Evolutionary conservation across 2,329 filamentous ascomycete genomes (phyloP), one percentile per base, ranked within the genome.

Genomic region (Dactylellina cionopaga): DNA sequence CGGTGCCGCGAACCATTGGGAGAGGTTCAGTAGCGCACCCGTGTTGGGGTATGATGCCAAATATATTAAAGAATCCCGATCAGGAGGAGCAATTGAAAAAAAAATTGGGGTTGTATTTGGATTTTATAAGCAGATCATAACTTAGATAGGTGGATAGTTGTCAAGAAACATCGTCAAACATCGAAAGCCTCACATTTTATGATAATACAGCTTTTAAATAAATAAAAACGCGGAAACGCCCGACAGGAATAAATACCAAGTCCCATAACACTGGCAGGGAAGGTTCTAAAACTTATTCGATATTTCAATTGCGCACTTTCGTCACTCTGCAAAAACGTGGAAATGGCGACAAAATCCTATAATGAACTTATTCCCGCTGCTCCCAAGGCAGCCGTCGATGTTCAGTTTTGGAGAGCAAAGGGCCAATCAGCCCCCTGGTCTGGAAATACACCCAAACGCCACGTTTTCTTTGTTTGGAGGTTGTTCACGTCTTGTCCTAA

Each of bases 331-430:
- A 10, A 64, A 58, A 71, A 63, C 58, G 58, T 64, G 66, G 66
- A 71, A 54, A 63, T 64, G 66, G 58, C 66, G 66, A 64, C 66
- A 43, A 56, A 33, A 33, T 52, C 43, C 13, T 39, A 44, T 37
- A 47, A 11, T 13, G n/a, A 68, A 22, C 31, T 44, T 35, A 25
- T 37, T 58, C 27, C 31, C 44, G 35, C 46, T 52, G 63, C 54
- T 59, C 51, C 35, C 66, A 71, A 66, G 66, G 66, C 66, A 71
- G 66, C 66, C 58, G 58, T 71, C 44, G 24, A 58, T 31, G 35
- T 31, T 56, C 44, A 25, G 10, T 35, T 64, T 63, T 43, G 56
- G 49, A 33, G 55, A 49, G 51, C 52, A 17, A 46, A 49, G 2
- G 47, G 41, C 59, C 66, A 71, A 71, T 71, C n/a, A 49, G 22